These are phyloP conservation scores for Aspergillus nomiae DNA, from an alignment of 2,329 filamentous ascomycete genomes.

Conservation along the genomic window DNA sequence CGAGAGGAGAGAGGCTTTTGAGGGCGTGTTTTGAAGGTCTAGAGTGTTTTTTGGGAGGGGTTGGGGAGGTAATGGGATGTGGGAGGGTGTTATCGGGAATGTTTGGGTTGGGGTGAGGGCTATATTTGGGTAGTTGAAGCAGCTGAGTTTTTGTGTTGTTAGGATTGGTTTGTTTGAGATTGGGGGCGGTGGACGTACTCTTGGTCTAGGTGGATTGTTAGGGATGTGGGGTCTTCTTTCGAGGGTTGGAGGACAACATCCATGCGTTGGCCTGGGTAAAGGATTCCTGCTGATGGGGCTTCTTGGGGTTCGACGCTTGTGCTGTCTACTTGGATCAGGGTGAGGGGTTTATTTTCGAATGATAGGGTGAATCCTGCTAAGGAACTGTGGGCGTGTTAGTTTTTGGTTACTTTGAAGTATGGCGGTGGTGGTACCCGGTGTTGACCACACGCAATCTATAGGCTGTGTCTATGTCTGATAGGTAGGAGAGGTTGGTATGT, in stretches of 20 bases:
- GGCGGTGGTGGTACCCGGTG: conserved; percentile 37
- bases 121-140: conserved; percentile 50
- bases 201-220: conserved; percentile 39
- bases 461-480: conserved; percentile 24
- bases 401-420: neutral
- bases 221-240: conserved; percentile 17
- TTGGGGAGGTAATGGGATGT: neutral
- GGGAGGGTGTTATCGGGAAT: conserved; percentile 31
- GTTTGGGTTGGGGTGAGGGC: conserved; percentile 43
- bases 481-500: conserved; percentile 24
- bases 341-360: conserved; percentile 33
- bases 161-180: neutral
- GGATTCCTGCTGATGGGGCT: conserved; percentile 37
- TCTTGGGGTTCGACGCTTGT: conserved; percentile 31
- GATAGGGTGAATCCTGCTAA: conserved; percentile 43
- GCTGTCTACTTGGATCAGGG: conserved; percentile 46
- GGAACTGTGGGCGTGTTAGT: conserved; percentile 29
- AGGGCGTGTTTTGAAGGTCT: conserved; percentile 30
- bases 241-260: conserved; percentile 39
- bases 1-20: conserved; percentile 28
- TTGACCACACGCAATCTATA: conserved; percentile 48
- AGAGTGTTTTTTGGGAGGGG: conserved; percentile 29
- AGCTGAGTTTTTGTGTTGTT: conserved; percentile 24
- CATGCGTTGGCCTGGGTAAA: conserved; percentile 50
- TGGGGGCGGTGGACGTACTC: conserved; percentile 29